Base-by-base conservation (phyloP, 352 stramenopile species). In the Phytophthora pistaciae region DNA sequence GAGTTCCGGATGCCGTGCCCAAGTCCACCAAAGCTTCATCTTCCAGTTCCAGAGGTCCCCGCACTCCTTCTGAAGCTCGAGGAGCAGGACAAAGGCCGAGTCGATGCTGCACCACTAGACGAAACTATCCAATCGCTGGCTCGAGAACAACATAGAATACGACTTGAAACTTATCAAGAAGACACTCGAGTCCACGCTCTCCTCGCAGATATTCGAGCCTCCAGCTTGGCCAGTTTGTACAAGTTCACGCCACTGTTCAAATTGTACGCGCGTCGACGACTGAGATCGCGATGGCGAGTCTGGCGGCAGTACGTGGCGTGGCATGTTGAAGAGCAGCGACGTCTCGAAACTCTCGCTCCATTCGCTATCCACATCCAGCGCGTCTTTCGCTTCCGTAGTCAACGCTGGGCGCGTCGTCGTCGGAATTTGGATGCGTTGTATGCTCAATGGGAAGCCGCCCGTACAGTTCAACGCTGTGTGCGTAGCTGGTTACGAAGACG, bases 211-310 rank as follows among this genome's bases (percentile, higher is more conserved):
- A 74, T 92, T 10, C 75, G 84, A 2, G 77, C 69, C 2, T 70
- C 66, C 13, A 78, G 71, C 20, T 55, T 72, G 27, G 66, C 66
- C 33, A 74, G 82, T 61, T 66, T 85, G 66, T 81, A 87, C 78
- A 91, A 82, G 48, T 90, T 91, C 62, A 85, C 79, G 13, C 86
- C 86, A 18, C 66, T 90, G 2, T 84, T 87, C 46, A 83, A 84
- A 60, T 76, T 92, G 25, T 91, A 90, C 31, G 53, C 70, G 16
- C 79, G 74, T 4, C 74, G 79, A 44, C 82, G 88, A 69, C 54
- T 80, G 1, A 58, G 70, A 31, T 78, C 76, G 0, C 61, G 69
- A 9, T 87, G 82, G 82, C 23, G 23, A 3, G 42, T 60, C 16
- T 94, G 86, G 86, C 29, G 53, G 8, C 21, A 38, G n/a, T 91